phyloP scores from a whole-genome alignment of 441 rosid genomes.

The Syzygium malaccense region DNA sequence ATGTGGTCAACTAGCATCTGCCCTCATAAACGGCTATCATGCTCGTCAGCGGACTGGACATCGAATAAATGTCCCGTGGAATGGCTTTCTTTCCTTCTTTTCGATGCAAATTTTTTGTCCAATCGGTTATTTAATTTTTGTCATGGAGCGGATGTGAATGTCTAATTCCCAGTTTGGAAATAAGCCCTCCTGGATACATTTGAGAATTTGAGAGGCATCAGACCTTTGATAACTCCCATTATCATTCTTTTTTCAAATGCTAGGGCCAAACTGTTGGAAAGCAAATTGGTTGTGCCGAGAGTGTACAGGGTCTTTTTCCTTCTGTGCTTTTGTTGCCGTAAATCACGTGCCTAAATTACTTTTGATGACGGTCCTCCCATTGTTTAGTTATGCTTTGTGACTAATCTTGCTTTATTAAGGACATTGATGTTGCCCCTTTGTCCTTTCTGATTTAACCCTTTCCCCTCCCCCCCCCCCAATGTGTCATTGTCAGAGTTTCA shows the following conservation, averaged over 20 bases:
- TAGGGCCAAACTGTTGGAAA: not conserved
- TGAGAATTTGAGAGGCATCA: not conserved
- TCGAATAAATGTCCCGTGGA: not conserved
- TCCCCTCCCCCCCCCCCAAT: not conserved
- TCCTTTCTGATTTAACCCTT: not conserved
- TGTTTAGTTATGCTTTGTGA: not conserved
- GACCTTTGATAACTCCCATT: not conserved
- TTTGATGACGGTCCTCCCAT: not conserved
- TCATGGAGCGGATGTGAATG: not conserved
- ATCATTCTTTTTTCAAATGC: not conserved
- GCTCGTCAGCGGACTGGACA: not conserved
- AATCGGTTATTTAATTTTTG: not conserved
- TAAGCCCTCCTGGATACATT: not conserved
- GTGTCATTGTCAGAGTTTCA: not conserved
- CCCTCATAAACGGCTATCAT: not conserved
- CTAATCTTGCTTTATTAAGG: not conserved
- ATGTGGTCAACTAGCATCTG: slow-evolving; percentile 68
- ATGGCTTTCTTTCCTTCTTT: not conserved
- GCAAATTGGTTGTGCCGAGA: not conserved
- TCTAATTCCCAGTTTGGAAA: not conserved
- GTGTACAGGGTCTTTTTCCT: not conserved
- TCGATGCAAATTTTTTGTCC: not conserved
- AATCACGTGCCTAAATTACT: not conserved
- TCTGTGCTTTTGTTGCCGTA: not conserved
- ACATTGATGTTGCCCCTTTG: not conserved